Percentiles rank a stretch among this genome's conserved stretches.
Evolutionary conservation across 164 flowering plant genomes (phyloP).

Genomic region (Umbilicus rupestris): DNA sequence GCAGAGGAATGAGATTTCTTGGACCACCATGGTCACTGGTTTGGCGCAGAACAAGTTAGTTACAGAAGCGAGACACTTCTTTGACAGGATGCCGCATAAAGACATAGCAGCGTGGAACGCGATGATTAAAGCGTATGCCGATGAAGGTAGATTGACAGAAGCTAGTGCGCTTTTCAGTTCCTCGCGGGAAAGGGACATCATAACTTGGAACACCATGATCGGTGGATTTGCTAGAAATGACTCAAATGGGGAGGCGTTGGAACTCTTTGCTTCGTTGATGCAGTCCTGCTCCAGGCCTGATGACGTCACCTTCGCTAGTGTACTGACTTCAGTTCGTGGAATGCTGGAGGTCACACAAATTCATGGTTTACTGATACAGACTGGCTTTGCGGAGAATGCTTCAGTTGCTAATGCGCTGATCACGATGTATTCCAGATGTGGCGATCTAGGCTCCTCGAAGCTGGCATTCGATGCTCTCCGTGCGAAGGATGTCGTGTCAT

Average conservation of each 20-base stretch:
- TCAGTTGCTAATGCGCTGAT: conserved; percentile 36
- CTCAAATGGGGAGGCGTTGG: conserved; percentile 29
- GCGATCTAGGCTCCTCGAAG: conserved; percentile 36
- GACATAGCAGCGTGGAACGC: conserved; percentile 63
- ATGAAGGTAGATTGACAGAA: conserved; percentile 31
- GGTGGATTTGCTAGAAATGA: conserved; percentile 37
- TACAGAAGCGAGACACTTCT: conserved; percentile 30
- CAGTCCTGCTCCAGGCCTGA: conserved; percentile 26
- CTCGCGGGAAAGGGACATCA: conserved; percentile 31
- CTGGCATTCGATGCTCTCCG: conserved; percentile 28
- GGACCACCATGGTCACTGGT: conserved; percentile 58
- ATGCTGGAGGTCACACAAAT: conserved; percentile 28
- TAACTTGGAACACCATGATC: conserved; percentile 49
- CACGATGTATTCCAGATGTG: conserved; percentile 42
- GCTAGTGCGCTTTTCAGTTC: conserved; percentile 35
- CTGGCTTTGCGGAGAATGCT: conserved; percentile 37
- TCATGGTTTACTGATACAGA: conserved; percentile 35
- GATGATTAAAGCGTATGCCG: conserved; percentile 44
- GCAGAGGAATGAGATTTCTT: conserved; percentile 37
- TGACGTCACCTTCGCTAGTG: conserved; percentile 32
- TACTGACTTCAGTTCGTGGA: conserved; percentile 29
- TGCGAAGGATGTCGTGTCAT: conserved; percentile 41
- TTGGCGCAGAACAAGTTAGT: conserved; percentile 33
- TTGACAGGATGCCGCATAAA: conserved; percentile 42
- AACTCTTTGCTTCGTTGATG: conserved; percentile 32